Conservation (phyloP, 2,329 filamentous ascomycete species). For the Neonectria sp. region DNA sequence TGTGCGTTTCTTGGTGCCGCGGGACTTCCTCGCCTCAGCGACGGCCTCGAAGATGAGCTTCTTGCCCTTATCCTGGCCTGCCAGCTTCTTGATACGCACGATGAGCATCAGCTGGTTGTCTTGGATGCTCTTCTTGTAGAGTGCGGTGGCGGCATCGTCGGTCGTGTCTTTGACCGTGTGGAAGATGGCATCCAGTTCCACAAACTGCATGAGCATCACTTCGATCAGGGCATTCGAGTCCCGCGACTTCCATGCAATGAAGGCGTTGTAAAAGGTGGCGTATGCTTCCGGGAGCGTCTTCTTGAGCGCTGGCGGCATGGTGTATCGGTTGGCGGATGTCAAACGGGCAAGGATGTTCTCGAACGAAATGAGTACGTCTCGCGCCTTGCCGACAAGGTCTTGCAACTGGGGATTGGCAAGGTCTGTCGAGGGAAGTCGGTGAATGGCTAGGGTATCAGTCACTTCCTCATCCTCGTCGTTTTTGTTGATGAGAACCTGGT, state of each 20-base stretch:
- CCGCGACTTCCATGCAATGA: slow-evolving; percentile 87
- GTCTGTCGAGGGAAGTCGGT: slow-evolving; percentile 58
- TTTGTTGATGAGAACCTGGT: slow-evolving; percentile 83
- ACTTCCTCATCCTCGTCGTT: slow-evolving; percentile 73
- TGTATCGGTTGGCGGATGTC: slow-evolving; percentile 76
- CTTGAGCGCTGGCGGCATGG: slow-evolving; percentile 73
- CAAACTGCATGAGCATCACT: slow-evolving; percentile 89
- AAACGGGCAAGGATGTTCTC: slow-evolving; percentile 80
- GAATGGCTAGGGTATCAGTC: slow-evolving; percentile 51
- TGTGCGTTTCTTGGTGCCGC: slow-evolving; percentile 74
- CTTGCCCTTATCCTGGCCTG: slow-evolving; percentile 79
- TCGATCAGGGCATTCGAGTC: slow-evolving; percentile 85
- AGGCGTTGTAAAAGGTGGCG: slow-evolving; percentile 82
- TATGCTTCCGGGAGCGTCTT: slow-evolving; percentile 78
- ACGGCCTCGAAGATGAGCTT: slow-evolving; percentile 83
- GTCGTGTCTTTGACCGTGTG: slow-evolving; percentile 86
- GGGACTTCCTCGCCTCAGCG: slow-evolving; percentile 76
- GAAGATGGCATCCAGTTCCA: slow-evolving; percentile 87
- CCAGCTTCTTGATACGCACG: slow-evolving; percentile 84
- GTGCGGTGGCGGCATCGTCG: slow-evolving; percentile 78
- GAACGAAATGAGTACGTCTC: slow-evolving; percentile 83
- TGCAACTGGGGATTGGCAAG: slow-evolving; percentile 75
- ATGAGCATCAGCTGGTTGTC: slow-evolving; percentile 86
- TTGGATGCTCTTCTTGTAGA: slow-evolving; percentile 86
- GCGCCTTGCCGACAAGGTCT: slow-evolving; percentile 83